Base-by-base conservation (phyloP, 2,329 filamentous ascomycete genomes). In the Aurifilum marmelostoma region DNA sequence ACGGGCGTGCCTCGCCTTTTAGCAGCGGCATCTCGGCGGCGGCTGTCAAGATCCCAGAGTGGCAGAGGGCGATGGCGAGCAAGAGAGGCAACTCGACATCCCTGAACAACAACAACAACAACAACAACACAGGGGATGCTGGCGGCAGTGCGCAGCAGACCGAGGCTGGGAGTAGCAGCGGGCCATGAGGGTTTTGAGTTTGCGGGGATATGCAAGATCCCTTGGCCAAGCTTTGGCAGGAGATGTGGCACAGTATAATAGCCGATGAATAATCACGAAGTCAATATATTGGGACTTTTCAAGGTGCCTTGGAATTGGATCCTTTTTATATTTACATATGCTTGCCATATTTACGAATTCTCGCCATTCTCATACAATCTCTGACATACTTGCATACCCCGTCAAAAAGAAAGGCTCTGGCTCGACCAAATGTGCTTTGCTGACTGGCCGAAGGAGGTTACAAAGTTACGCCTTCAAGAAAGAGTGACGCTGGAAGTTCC, bases 21-120 rank as follows among this genome's bases (percentile, higher is more conserved):
- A 78, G 74, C 72, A 82, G 85, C 70, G 81, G 84, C 68, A 81
- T 83, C 71, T 79, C 85, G 50, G 75, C 79, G 18, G 81, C 80
- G 43, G 89, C 87, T 79, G 91, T 91, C 14, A 89, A 91, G 14
- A 94, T 94, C 73, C 92, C 92, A 5, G 88, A 91, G 5, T 94
- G 92, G 92, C 92, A 94, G 80, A 87, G 93, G 84, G 90, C 91
- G 62, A 89, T 89, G 76, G 83, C 88, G 41, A 89, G 86, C 74
- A 88, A 85, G 78, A 67, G 66, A 62, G 70, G 65, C 65, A 68
- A 73, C 73, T 39, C 74, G 71, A 60, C 66, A 24, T 52, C 66
- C 3, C 50, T 52, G 43, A 73, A 71, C 54, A 66, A 64, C 21
- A 65, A 34, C 54, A 43, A n/a, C n/a, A n/a, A n/a, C n/a, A 73